Evolutionary conservation across 257 asterid species (phyloP).

Genomic region (Scutellaria minor): DNA sequence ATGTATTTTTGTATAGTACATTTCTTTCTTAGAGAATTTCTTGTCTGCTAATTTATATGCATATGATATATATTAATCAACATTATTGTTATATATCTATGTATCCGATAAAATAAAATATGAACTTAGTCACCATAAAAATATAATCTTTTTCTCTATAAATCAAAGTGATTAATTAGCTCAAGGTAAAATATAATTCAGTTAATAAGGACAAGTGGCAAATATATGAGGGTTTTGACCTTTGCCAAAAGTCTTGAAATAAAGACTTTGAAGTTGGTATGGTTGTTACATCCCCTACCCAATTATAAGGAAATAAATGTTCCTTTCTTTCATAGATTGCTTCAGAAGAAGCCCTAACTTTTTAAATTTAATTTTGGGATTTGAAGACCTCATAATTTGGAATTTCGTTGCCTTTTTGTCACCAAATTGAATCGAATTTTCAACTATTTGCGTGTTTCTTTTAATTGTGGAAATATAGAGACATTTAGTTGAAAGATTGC

Average conservation of each 20-base stretch:
- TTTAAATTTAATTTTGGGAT: constrained; percentile 26
- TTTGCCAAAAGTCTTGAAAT: constrained; percentile 43
- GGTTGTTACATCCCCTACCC: constrained; percentile 78
- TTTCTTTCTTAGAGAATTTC: too few relatives aligned
- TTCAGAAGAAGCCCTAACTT: constrained; percentile 27
- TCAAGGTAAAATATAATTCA: constrained; percentile 25
- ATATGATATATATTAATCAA: too few relatives aligned
- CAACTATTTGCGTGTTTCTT: constrained; percentile 37
- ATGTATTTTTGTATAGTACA: too few relatives aligned
- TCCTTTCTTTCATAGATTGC: constrained; percentile 42
- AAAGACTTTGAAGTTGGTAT: constrained; percentile 57
- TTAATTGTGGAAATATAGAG: not conserved
- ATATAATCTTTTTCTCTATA: not conserved
- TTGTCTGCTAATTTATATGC: too few relatives aligned
- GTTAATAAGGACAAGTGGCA: constrained; percentile 45
- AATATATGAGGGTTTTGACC: constrained; percentile 55
- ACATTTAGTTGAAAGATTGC: not conserved
- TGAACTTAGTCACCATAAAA: too few relatives aligned
- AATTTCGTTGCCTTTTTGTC: constrained; percentile 5
- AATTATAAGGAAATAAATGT: constrained; percentile 56
- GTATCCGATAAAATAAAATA: too few relatives aligned
- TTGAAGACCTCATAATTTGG: constrained; percentile 35
- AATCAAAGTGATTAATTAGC: not conserved
- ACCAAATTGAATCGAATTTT: constrained; percentile 26
- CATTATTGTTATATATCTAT: too few relatives aligned